Evolutionary conservation across 164 flowering plant species (phyloP), one percentile per base, ranked within the genome.

Genomic region (Piper betle): DNA sequence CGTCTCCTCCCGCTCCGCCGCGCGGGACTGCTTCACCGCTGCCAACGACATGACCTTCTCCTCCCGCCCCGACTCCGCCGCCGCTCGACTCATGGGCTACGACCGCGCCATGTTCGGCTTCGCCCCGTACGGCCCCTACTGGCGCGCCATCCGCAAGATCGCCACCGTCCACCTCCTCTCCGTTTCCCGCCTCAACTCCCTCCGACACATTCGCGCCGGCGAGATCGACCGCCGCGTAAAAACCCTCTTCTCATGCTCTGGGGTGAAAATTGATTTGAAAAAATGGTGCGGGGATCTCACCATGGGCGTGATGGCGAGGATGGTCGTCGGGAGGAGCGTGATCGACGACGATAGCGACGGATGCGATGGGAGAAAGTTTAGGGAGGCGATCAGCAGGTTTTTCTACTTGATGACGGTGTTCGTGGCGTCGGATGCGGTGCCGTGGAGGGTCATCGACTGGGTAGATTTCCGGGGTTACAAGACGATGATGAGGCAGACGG

Each of bases 21-120:
- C 57, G 5, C 53, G 37, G 59, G 68, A 66, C n/a, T 66, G 68
- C 39, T 66, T 66, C 39, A 66, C 68, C 19, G 37, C 68, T 13
- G 37, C 39, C 39, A 59, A 66, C 17, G 67, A 65, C 46, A 58
- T 39, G 57, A 57, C 53, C 41, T 18, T 54, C 15, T 53, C 68
- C 33, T 52, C 55, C 52, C 63, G 63, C 8, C 68, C 68, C 2
- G 43, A 18, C n/a, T 19, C 52, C 25, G 13, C 38, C 37, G 52
- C 43, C 7, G 46, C 58, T 16, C 41, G 60, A 25, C 5, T 6
- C 59, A 8, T 66, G 58, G 58, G 59, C 41, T 66, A 59, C 25
- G 52, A 59, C 59, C 43, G 54, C 4, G 64, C 68, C 58, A 6
- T 41, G 53, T 19, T 66, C 15, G 58, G 59, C 25, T 20, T 66